phyloP scores from a whole-genome alignment of 768 basidiomycete species.

The Amylocystis lapponica region DNA sequence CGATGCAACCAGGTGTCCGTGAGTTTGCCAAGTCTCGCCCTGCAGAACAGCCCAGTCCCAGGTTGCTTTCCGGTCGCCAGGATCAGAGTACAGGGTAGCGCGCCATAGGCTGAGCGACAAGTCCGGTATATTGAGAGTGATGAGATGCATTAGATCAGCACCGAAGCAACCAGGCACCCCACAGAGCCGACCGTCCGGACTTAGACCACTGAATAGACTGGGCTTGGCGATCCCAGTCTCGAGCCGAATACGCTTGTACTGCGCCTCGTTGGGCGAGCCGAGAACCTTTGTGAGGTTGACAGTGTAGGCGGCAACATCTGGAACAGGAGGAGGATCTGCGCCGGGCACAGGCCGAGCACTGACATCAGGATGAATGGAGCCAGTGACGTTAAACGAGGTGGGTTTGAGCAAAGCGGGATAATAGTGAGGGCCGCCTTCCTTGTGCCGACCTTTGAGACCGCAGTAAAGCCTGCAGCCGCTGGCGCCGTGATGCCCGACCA shows the following conservation, averaged over 20 bases:
- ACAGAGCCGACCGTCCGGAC: conserved; percentile 12
- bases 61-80: conserved; percentile 11
- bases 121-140: conserved; percentile 31
- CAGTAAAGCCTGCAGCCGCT: conserved; percentile 33
- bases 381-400: conserved; percentile 13
- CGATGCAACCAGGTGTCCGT: conserved; percentile 29
- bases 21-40: conserved; percentile 27
- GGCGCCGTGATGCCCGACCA: conserved; percentile 31
- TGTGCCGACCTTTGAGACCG: conserved; percentile 22
- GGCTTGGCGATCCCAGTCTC: conserved; percentile 31
- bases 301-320: too few relatives aligned
- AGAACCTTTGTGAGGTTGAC: too few relatives aligned
- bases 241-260: too few relatives aligned
- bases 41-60: conserved; percentile 29
- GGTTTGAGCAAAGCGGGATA: conserved; percentile 30
- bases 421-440: conserved; percentile 29
- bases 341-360: too few relatives aligned
- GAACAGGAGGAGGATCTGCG: too few relatives aligned
- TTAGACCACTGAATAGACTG: conserved; percentile 28
- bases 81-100: conserved; percentile 18
- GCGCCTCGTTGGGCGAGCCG: too few relatives aligned
- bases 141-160: conserved; percentile 36
- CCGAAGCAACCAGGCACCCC: conserved; percentile 26
- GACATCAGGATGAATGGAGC: conserved; percentile 28
- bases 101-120: conserved; percentile 30